Base-by-base conservation (phyloP, 345 rosid species). In the Atalantia buxifolia region DNA sequence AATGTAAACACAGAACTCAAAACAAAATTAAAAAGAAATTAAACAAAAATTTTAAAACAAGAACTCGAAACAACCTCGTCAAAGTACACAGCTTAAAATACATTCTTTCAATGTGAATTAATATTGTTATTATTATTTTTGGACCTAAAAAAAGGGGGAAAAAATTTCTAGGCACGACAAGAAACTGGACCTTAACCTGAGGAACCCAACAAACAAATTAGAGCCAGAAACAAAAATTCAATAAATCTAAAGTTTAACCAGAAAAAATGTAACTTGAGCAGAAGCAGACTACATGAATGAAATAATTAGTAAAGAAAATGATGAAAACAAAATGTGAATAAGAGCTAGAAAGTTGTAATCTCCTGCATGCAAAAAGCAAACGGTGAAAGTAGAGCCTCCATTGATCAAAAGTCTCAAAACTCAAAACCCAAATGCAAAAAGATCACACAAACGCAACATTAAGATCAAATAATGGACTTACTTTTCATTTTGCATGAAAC, bases 291-390 rank as follows among this genome's bases (percentile, higher is more conserved):
- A 25, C 28, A 10, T 25, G 38, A 72, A 35, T 31, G 42, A 62
- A 33, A 62, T 9, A 27, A 62, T 13, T 1, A 25, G 53, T 16
- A n/a, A 64, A 4, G 42, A 48, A 22, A 24, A 45, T 2, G 63
- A 64, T 1, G 60, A 48, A 75, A 24, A 45, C 1, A 75, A 48
- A 28, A 12, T 14, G 30, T 6, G 19, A 57, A 76, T 4, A 55
- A 66, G 24, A 35, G 55, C 65, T 18, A 55, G 68, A 66, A 14
- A 55, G 53, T 25, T 35, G 53, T 25, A 76, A 76, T 53, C 66
- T n/a, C 64, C 67, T 56, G 79, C 73, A 76, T 76, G 79, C 79
- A 76, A 76, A 76, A 67, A 55, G 13, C 48, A 65, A 22, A 42
- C 19, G 27, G 31, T 12, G 69, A 31, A 38, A 66, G 16, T 55